These are phyloP conservation scores for Pholiota molesta DNA, from an alignment of 768 basidiomycete species.

Conservation along the genomic window DNA sequence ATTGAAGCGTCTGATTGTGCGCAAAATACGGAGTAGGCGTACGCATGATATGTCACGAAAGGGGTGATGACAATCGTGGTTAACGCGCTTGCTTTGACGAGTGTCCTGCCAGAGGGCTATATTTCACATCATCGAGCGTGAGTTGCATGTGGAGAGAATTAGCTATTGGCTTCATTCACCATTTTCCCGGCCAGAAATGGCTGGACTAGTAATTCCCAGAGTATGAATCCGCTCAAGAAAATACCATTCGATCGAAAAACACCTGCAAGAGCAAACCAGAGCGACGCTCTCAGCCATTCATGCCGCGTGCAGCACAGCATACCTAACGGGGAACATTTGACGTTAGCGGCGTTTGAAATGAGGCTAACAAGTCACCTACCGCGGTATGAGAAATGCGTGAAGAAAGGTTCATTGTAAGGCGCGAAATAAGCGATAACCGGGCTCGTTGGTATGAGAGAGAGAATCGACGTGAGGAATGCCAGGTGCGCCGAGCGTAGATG, in stretches of 20 bases:
- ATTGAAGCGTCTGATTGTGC: conserved; percentile 12
- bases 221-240: conserved; percentile 73
- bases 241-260: conserved; percentile 80
- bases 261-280: conserved; percentile 66
- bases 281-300: conserved; percentile 57
- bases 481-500: conserved; percentile 58
- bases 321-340: conserved; percentile 36
- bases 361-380: conserved; percentile 41
- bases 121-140: not conserved
- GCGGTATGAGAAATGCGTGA: conserved; percentile 77
- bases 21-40: conserved; percentile 75
- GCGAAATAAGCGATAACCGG: conserved; percentile 74
- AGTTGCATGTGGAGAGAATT: conserved; percentile 2
- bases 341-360: not conserved
- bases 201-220: conserved; percentile 71
- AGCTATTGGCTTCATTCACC: conserved; percentile 27
- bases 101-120: conserved; percentile 36
- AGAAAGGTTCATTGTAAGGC: conserved; percentile 86
- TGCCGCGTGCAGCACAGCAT: conserved; percentile 57
- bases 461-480: conserved; percentile 60
- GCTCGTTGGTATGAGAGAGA: conserved; percentile 82
- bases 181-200: conserved; percentile 46
- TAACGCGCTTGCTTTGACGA: conserved; percentile 42
- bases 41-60: conserved; percentile 71
- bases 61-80: conserved; percentile 58